Base-by-base conservation (phyloP, 2,329 filamentous ascomycete genomes). In the Amphichorda felina region DNA sequence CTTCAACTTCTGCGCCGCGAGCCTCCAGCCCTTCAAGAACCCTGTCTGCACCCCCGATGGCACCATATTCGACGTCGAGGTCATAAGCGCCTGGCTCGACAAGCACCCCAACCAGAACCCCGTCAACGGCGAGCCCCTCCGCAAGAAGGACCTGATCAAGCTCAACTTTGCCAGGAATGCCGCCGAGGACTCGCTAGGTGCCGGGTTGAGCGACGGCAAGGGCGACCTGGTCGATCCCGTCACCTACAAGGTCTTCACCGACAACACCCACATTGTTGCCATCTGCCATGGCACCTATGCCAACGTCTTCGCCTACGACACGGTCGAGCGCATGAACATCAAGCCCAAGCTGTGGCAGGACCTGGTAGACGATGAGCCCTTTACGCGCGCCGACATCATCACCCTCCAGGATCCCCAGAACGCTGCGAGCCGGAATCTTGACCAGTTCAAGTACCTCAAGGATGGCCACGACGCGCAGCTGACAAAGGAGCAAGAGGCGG, bases 1-100 rank as follows among this genome's bases (percentile, higher is more conserved):
- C 21, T 98, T 93, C 73, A 96, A 95, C 68, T 96, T 91, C 63
- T 98, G 91, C 72, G 86, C 91, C 42, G 79, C 94, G 27, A 94
- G 85, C 41, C 79, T 98, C 24, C 91, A 96, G 54, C 93, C 93
- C 7, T 98, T 95, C 65, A 76, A 80, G 51, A 84, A 94, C 51
- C 88, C 91, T 5, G 91, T 98, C 25, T 98, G 91, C 66, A 96
- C 89, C 1, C 53, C 72, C 4, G 70, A 82, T 29, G 91, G 91
- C 36, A 91, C 81, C 10, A 89, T 94, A 40, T 98, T 96, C 59
- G 93, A 98, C 51, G 74, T 95, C 47, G 89, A 91, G 47, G 85
- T 94, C 51, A 96, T 98, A 40, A 68, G 87, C 28, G 79, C 87
- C 34, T 98, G 91, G 91, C 74, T 98, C 18, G 84, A 89, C 42